A percentile compares a stretch with the other conserved stretches of the same genome.
phyloP scores from a whole-genome alignment of 2,329 filamentous ascomycete species.

The Trichoderma asperellum region DNA sequence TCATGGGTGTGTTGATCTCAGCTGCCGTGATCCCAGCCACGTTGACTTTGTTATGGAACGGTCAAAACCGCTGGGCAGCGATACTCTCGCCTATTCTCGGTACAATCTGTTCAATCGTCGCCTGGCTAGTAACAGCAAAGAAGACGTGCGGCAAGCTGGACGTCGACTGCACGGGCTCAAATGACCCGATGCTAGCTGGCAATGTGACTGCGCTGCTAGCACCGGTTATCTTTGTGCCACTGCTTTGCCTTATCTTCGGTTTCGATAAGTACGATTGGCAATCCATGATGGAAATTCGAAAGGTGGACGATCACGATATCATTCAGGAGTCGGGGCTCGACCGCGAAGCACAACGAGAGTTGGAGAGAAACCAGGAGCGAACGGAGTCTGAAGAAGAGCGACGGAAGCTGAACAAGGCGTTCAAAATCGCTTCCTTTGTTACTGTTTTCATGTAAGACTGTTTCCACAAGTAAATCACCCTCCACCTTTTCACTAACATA shows the following conservation, averaged over 20 bases:
- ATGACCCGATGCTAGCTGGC: conserved; percentile 84
- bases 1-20: conserved; percentile 92
- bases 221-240: conserved; percentile 72
- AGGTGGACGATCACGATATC: conserved; percentile 76
- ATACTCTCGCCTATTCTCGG: conserved; percentile 70
- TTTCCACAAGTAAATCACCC: no score
- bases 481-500: neutral
- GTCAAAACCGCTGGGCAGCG: conserved; percentile 75
- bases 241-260: conserved; percentile 67
- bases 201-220: conserved; percentile 83
- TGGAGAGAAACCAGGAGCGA: conserved; percentile 34
- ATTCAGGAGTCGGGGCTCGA: conserved; percentile 61
- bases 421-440: conserved; percentile 50
- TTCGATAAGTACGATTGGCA: conserved; percentile 81
- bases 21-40: conserved; percentile 82
- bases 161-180: conserved; percentile 76
- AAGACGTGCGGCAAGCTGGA: conserved; percentile 69
- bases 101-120: conserved; percentile 66
- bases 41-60: conserved; percentile 77
- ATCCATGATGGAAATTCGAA: conserved; percentile 78
- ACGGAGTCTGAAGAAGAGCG: conserved; percentile 51
- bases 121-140: conserved; percentile 76
- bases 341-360: conserved; percentile 34
- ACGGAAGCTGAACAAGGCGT: conserved; percentile 56
- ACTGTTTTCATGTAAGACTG: conserved; percentile 40